phyloP scores from a whole-genome alignment of 441 rosid species.

The Isatis lusitanica region DNA sequence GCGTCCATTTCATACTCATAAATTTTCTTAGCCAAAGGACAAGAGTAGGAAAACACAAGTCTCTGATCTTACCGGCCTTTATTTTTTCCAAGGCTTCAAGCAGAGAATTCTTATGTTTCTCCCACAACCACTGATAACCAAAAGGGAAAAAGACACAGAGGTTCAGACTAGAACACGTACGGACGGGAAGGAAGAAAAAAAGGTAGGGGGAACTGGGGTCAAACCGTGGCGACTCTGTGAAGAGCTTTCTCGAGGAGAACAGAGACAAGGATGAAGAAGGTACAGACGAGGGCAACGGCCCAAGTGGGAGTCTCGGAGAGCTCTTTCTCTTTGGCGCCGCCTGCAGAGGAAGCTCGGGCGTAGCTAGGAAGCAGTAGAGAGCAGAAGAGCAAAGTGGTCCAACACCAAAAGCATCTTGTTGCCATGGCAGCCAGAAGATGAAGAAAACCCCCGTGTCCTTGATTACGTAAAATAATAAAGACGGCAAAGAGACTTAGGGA shows the following conservation, averaged over 20 bases:
- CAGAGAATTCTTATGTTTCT: slow-evolving; percentile 70
- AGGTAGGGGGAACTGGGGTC: background rate
- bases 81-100: slow-evolving; percentile 81
- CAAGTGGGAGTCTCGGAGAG: slow-evolving; percentile 78
- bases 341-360: slow-evolving; percentile 20
- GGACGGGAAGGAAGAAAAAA: background rate
- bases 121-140: slow-evolving; percentile 62
- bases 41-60: background rate
- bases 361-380: background rate
- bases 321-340: slow-evolving; percentile 36
- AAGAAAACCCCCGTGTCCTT: background rate
- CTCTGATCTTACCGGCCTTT: slow-evolving; percentile 60
- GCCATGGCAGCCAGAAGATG: slow-evolving; percentile 11
- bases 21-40: background rate
- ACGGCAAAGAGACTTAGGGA: background rate
- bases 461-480: background rate
- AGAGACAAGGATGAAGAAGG: slow-evolving; percentile 62
- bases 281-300: slow-evolving; percentile 73
- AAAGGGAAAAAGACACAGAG: background rate
- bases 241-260: slow-evolving; percentile 59
- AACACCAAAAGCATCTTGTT: slow-evolving; percentile 5
- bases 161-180: background rate
- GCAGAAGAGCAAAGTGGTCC: slow-evolving; percentile 8
- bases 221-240: slow-evolving; percentile 51
- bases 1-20: slow-evolving; percentile 31